Base-by-base conservation (phyloP, 306 rosid species). In the Casuarina glauca region DNA sequence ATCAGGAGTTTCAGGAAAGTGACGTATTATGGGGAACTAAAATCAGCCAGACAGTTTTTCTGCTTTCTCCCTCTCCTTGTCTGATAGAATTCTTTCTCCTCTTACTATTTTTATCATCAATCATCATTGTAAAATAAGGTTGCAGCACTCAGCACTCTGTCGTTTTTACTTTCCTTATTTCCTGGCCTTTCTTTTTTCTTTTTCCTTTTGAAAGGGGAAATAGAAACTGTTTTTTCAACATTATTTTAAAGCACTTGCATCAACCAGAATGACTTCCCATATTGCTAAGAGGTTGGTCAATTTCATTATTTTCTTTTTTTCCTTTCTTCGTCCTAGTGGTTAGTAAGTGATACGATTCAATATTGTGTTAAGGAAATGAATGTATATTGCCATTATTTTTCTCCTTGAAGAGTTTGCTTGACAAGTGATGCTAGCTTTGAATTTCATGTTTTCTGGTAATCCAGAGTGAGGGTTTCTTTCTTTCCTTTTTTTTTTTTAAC, bases 391-490 rank as follows among this genome's bases (percentile, higher is more conserved):
- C 15, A 4, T 51, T 51, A 51, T n/a, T 51, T 12, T 51, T n/a
- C 55, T 51, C 15, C 55, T 51, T 51, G 55, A 12, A 51, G 0
- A 51, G 16, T 51, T 7, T 51, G 13, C 55, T 61, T 61, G 42
- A 61, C n/a, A 61, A 61, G 32, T 61, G 42, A 35, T 61, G 32
- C 68, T 61, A 13, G 41, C 68, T 61, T 61, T 61, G 68, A 26
- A 61, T 61, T 61, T 61, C 19, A 35, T 4, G 43, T 61, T 61
- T 36, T 61, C 42, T 51, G 19, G 15, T 5, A 12, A 51, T n/a
- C 55, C 38, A 19, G 38, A 57, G 63, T 2, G 36, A 57, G 20
- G 36, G 13, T 20, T 3, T 4, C 6, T 26, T 26, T 26, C 32
- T 57, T 53, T 53, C 20, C 12, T 57, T 53, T 53, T 57, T 20